phyloP scores from a whole-genome alignment of 148 eudicot species.

The Amaranthus hypochondriacus region DNA sequence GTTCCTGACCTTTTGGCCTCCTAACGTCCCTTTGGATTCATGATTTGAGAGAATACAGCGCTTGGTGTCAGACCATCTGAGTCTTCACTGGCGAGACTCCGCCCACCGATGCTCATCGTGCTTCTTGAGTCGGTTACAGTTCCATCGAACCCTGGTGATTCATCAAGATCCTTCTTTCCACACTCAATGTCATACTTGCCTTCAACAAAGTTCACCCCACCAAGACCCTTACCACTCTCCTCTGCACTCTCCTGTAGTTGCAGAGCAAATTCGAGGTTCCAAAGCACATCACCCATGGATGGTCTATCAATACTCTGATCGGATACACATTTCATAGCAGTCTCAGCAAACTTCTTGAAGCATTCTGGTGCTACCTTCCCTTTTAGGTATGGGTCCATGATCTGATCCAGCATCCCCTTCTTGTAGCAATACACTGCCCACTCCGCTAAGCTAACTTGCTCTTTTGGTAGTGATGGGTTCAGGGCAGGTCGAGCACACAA shows the following conservation, averaged over 20 bases:
- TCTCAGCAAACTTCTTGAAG: slow-evolving; percentile 82
- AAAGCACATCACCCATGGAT: slow-evolving; percentile 94
- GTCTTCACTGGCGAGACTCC: slow-evolving; percentile 79
- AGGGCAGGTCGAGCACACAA: slow-evolving; percentile 91
- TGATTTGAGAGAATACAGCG: slow-evolving; percentile 91
- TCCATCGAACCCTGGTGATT: slow-evolving; percentile 46
- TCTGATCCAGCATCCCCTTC: slow-evolving; percentile 80
- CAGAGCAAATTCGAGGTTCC: slow-evolving; percentile 94
- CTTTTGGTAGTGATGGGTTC: slow-evolving; percentile 86
- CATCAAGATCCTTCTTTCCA: slow-evolving; percentile 57
- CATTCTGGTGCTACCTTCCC: slow-evolving; percentile 95
- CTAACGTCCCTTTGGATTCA: slow-evolving; percentile 95
- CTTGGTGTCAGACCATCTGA: slow-evolving; percentile 90
- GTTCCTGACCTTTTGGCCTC: background rate
- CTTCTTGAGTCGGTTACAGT: slow-evolving; percentile 67
- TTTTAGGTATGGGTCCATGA: slow-evolving; percentile 72
- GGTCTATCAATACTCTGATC: slow-evolving; percentile 95
- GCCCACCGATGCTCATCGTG: slow-evolving; percentile 86
- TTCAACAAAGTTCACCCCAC: slow-evolving; percentile 42
- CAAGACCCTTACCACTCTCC: slow-evolving; percentile 46
- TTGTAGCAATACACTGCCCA: slow-evolving; percentile 87
- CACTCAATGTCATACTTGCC: slow-evolving; percentile 39
- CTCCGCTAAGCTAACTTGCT: slow-evolving; percentile 92
- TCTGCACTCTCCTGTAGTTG: slow-evolving; percentile 95
- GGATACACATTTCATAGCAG: slow-evolving; percentile 84